These are phyloP conservation scores for Jatropha curcas DNA, from an alignment of 345 rosid species.

Conservation along the genomic window DNA sequence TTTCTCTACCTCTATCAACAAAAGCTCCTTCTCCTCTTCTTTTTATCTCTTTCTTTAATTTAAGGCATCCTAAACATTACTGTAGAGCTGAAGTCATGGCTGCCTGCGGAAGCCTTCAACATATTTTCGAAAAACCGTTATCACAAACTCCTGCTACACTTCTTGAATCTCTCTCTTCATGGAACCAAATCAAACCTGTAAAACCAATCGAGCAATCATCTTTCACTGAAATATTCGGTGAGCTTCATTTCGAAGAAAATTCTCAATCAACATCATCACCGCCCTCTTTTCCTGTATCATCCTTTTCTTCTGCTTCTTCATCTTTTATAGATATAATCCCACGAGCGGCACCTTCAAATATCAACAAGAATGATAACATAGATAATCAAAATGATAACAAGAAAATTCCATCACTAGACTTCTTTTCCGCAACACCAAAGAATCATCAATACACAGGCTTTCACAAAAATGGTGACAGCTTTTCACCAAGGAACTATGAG, in stretches of 20 bases:
- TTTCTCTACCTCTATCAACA: slow-evolving; percentile 4
- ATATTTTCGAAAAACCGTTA: slow-evolving; percentile 55
- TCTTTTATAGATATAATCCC: slow-evolving; percentile 20
- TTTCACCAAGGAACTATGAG: slow-evolving; percentile 41
- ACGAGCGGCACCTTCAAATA: not conserved
- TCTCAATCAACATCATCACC: slow-evolving; percentile 14
- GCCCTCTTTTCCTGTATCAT: not conserved
- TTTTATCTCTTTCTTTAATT: not conserved
- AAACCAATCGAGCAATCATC: slow-evolving; percentile 48
- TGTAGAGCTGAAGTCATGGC: slow-evolving; percentile 52
- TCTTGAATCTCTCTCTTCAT: slow-evolving; percentile 57
- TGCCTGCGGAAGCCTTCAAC: slow-evolving; percentile 67
- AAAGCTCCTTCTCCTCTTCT: not conserved
- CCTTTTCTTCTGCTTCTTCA: slow-evolving; percentile 23
- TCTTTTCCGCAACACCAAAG: slow-evolving; percentile 12
- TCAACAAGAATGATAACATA: slow-evolving; percentile 3
- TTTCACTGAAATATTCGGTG: slow-evolving; percentile 66
- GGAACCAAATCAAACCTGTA: slow-evolving; percentile 54
- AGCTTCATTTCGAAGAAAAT: slow-evolving; percentile 63
- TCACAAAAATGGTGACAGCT: slow-evolving; percentile 41
- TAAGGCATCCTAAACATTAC: not conserved
- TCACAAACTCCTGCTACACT: slow-evolving; percentile 54
- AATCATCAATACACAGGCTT: slow-evolving; percentile 16
- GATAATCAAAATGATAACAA: slow-evolving; percentile 16
- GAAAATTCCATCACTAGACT: slow-evolving; percentile 11